Percentiles rank a stretch among this genome's conserved stretches.
Conservation (phyloP, 2,329 filamentous ascomycete genomes). For the Alternaria brassicae region DNA sequence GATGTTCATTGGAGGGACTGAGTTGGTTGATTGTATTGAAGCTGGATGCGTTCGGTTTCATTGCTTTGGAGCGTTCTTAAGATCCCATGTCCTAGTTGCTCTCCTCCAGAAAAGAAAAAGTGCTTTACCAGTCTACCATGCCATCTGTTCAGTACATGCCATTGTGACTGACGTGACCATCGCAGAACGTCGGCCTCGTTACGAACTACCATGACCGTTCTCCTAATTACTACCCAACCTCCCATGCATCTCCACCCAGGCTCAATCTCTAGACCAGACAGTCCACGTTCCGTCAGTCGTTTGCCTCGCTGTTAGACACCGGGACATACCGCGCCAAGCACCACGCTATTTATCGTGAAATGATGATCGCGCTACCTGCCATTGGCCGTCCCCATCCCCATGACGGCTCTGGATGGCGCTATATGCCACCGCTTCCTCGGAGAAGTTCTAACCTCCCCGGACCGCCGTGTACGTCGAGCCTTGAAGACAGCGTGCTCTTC, state of each 20-base stretch:
- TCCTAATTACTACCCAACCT: neutral
- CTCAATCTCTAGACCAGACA: neutral
- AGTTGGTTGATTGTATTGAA: too few relatives aligned
- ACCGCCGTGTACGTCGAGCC: too few relatives aligned
- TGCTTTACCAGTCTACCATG: neutral
- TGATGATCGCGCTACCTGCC: neutral
- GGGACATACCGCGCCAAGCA: accelerated
- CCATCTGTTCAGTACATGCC: neutral
- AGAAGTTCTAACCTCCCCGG: neutral
- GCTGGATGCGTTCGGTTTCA: neutral
- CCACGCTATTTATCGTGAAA: neutral
- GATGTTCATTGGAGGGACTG: too few relatives aligned
- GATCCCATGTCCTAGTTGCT: neutral
- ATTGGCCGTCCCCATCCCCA: neutral
- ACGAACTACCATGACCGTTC: neutral
- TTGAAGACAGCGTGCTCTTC: neutral
- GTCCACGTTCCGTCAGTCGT: neutral
- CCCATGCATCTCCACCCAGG: neutral
- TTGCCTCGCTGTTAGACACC: neutral
- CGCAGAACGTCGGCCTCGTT: neutral
- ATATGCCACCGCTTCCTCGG: neutral
- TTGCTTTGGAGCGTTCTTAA: neutral
- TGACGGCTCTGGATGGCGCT: neutral
- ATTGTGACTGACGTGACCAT: neutral
- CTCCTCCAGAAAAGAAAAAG: neutral